Percentiles rank a stretch among this genome's conserved stretches.
Conservation (phyloP, 257 asterid species). For the Solanum tacnaense region DNA sequence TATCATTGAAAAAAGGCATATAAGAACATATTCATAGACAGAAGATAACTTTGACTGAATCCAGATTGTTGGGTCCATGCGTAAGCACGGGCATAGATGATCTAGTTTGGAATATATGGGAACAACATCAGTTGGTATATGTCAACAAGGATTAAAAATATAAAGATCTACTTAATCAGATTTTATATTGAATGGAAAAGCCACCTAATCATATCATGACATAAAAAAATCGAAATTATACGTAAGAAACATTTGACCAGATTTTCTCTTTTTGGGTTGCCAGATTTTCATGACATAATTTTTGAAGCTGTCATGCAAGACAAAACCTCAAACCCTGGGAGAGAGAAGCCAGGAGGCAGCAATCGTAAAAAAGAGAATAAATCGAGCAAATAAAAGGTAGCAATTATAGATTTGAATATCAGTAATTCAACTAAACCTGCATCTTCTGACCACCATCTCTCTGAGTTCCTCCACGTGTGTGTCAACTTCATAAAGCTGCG, state of each 20-base stretch:
- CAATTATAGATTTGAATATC: background rate
- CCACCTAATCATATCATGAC: background rate
- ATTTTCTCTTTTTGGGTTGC: background rate
- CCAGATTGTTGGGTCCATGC: background rate
- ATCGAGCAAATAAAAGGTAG: background rate
- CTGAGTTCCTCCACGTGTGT: conserved; percentile 63
- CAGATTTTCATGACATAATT: background rate
- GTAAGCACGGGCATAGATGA: background rate
- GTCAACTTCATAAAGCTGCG: conserved; percentile 69
- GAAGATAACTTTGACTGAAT: background rate
- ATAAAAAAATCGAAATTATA: no score
- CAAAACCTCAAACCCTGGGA: background rate
- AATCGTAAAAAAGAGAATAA: background rate
- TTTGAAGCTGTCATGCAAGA: background rate
- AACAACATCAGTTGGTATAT: background rate
- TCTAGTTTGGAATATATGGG: background rate
- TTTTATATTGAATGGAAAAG: background rate
- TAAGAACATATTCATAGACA: background rate
- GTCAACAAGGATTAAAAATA: background rate
- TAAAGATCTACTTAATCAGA: background rate
- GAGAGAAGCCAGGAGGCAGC: background rate
- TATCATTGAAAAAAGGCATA: background rate
- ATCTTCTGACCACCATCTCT: conserved; percentile 52
- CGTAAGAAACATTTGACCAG: background rate
- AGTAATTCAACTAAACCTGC: conserved; percentile 57